These are phyloP conservation scores for Penicillium paxilli DNA, from an alignment of 495 filamentous ascomycete genomes.

Conservation along the genomic window DNA sequence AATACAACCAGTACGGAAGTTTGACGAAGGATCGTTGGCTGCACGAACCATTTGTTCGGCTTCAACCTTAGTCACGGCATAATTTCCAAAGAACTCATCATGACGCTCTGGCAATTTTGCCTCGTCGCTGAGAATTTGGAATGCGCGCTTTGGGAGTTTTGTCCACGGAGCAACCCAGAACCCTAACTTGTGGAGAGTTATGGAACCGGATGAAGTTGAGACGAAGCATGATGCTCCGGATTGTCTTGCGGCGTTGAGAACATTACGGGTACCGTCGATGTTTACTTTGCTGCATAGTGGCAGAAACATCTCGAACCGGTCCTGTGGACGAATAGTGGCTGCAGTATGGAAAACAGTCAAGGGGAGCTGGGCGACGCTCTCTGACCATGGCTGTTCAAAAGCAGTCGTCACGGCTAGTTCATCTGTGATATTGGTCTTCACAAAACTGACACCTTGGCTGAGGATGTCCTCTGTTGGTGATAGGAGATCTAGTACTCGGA, in stretches of 20 bases:
- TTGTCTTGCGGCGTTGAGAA: constrained; percentile 46
- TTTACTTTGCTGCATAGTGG: constrained; percentile 52
- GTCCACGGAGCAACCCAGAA: constrained; percentile 54
- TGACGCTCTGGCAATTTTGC: constrained; percentile 43
- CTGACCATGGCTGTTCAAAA: constrained; percentile 53
- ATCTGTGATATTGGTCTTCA: constrained; percentile 55
- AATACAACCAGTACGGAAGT: constrained; percentile 58
- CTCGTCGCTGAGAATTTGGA: constrained; percentile 51
- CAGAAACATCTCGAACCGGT: constrained; percentile 48
- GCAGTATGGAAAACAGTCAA: constrained; percentile 62
- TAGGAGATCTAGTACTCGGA: constrained; percentile 56
- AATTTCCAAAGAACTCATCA: constrained; percentile 55
- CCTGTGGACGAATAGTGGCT: constrained; percentile 49
- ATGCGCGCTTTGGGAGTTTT: constrained; percentile 32
- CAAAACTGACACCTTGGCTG: constrained; percentile 42
- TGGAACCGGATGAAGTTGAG: constrained; percentile 56
- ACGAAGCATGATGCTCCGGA: constrained; percentile 53
- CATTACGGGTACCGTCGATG: constrained; percentile 50
- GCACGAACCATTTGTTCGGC: constrained; percentile 51
- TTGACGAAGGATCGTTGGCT: constrained; percentile 36
- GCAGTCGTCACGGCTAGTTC: constrained; percentile 41
- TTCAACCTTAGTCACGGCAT: constrained; percentile 53
- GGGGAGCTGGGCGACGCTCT: constrained; percentile 41
- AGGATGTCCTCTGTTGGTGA: constrained; percentile 39
- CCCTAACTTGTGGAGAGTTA: constrained; percentile 37